phyloP scores from a whole-genome alignment of 2,329 filamentous ascomycete species.

The Basipetospora chlamydospora region DNA sequence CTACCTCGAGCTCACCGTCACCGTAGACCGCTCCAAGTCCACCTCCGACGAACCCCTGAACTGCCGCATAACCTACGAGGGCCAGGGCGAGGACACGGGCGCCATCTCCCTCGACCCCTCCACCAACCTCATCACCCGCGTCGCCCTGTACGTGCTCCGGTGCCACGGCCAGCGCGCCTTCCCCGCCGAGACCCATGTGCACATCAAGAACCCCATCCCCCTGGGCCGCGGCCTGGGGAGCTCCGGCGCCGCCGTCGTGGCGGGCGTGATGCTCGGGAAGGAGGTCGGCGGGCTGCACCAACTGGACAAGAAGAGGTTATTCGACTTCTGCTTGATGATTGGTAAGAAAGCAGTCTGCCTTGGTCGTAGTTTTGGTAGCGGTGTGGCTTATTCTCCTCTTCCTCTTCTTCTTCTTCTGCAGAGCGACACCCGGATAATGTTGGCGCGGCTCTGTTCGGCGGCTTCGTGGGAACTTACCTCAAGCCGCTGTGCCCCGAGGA shows the following conservation, averaged over 20 bases:
- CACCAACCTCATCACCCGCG: constrained; percentile 83
- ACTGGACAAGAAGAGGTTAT: constrained; percentile 64
- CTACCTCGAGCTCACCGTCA: constrained; percentile 81
- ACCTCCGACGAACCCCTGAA: constrained; percentile 53
- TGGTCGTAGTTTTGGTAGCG: no score
- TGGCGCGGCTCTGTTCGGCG: constrained; percentile 85
- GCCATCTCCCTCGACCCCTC: constrained; percentile 75
- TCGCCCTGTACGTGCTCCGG: constrained; percentile 84
- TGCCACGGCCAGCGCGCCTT: constrained; percentile 81
- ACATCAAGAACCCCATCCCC: constrained; percentile 92
- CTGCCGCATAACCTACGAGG: constrained; percentile 84
- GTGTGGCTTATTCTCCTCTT: neutral
- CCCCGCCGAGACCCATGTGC: constrained; percentile 73
- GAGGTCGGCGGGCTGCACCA: constrained; percentile 66
- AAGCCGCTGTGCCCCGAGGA: constrained; percentile 85
- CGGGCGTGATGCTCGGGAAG: constrained; percentile 84
- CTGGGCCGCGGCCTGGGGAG: constrained; percentile 87
- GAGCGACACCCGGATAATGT: constrained; percentile 90
- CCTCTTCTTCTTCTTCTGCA: constrained; percentile 17
- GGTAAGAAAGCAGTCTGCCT: no score
- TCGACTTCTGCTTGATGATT: constrained; percentile 97
- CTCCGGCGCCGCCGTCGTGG: constrained; percentile 88
- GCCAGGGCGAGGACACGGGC: constrained; percentile 53
- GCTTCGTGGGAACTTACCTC: constrained; percentile 92
- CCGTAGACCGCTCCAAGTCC: constrained; percentile 45